phyloP scores from a whole-genome alignment of 371 early-diverging fungal genomes.

The Blakeslea trispora region DNA sequence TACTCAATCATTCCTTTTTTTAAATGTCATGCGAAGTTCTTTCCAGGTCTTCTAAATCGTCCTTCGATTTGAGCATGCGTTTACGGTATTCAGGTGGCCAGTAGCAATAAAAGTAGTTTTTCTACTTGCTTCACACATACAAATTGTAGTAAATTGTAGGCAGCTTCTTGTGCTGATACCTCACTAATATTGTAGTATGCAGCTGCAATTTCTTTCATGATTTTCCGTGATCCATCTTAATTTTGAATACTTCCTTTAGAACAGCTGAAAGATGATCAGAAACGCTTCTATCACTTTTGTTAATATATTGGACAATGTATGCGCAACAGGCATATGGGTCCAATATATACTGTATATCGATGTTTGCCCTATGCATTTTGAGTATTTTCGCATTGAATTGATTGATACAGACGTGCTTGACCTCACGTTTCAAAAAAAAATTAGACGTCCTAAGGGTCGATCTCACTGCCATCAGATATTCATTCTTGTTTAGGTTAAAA shows the following conservation, averaged over 20 bases:
- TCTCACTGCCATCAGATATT: not conserved
- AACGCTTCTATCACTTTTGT: not conserved
- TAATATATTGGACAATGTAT: not conserved
- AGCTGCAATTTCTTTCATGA: not conserved
- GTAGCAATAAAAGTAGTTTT: not conserved
- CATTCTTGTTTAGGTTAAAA: not conserved
- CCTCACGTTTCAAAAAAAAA: not conserved
- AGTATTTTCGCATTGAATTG: not conserved
- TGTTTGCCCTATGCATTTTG: not conserved
- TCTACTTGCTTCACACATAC: not conserved
- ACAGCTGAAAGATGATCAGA: not conserved
- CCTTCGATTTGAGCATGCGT: not conserved
- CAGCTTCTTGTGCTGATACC: not conserved
- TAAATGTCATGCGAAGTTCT: not conserved
- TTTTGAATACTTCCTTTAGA: not conserved
- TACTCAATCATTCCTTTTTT: not conserved
- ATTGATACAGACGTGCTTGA: not conserved
- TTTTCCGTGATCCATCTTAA: not conserved
- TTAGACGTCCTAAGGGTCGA: not conserved
- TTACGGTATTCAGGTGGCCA: not conserved
- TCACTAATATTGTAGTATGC: not conserved
- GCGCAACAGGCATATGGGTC: conserved; percentile 3
- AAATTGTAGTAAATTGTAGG: not conserved
- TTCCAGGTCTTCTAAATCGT: not conserved
- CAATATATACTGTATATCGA: conserved; percentile 1